Percentiles rank a stretch among this genome's conserved stretches.
Evolutionary conservation across 495 filamentous ascomycete genomes (phyloP).

Genomic region (Lasiosphaeria hispida): DNA sequence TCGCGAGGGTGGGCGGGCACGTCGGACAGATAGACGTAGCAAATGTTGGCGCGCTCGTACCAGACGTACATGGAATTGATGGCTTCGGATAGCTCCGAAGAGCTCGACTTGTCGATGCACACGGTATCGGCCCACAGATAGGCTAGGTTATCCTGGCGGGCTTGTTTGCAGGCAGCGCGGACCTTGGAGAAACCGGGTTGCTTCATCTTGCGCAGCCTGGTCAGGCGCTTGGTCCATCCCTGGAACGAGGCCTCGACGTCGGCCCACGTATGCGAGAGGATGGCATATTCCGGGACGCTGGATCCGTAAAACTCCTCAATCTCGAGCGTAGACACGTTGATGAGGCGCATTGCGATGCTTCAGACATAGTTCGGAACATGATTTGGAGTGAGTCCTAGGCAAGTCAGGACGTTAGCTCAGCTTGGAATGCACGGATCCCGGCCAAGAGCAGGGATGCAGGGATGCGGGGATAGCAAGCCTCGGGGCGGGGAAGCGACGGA

Average conservation of each 20-base stretch:
- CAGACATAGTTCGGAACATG: no score
- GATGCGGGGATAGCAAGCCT: no score
- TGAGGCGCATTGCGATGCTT: constrained; percentile 27
- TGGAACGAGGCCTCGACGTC: constrained; percentile 32
- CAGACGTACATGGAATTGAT: constrained; percentile 38
- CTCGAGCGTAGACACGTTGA: constrained; percentile 28
- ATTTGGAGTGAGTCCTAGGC: no score
- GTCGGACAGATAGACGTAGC: constrained; percentile 43
- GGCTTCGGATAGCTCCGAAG: constrained; percentile 44
- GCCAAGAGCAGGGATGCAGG: no score
- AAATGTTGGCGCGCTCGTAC: constrained; percentile 36
- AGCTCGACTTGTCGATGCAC: constrained; percentile 46
- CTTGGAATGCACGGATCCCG: no score
- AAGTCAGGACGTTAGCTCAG: no score
- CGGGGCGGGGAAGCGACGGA: no score
- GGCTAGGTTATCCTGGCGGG: constrained; percentile 12
- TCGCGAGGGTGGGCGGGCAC: constrained; percentile 10
- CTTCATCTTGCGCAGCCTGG: constrained; percentile 20
- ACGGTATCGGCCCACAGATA: constrained; percentile 42
- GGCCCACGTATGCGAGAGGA: constrained; percentile 40
- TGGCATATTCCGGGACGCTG: constrained; percentile 31
- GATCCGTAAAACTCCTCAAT: constrained; percentile 30
- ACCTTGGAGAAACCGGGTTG: constrained; percentile 34
- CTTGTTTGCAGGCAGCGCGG: constrained; percentile 17
- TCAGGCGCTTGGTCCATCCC: constrained; percentile 21